Base-by-base conservation (phyloP, 129 eudicot species). In the Helichrysum umbraculigerum region DNA sequence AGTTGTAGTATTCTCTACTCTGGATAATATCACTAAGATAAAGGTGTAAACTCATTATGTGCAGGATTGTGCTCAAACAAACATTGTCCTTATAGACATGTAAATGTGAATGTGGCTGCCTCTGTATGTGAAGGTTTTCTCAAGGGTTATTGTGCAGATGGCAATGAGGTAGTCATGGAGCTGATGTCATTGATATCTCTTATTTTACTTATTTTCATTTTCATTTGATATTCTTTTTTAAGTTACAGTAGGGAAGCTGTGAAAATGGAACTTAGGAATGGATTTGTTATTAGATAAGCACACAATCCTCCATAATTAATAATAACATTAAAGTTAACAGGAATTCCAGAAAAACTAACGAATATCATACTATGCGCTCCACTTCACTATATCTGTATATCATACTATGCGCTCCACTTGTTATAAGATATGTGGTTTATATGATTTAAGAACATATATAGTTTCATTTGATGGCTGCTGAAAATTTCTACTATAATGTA, bases 101-200 rank as follows among this genome's bases (percentile, higher is more conserved):
- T 94, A 25, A 89, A 81, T 73, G 96, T 94, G 81, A 82, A 89
- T 84, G 83, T 93, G 41, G 87, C 83, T 65, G 88, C 98, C 12
- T 69, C 91, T 37, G 69, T 86, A 37, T 94, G 98, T 84, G 96
- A 88, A 85, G 91, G 88, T 82, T 94, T 94, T 78, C 91, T 94
- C 78, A 89, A 85, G 86, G 98, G 98, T 67, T 91, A 81, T 76
- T 94, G 98, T 84, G 96, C 96, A 64, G 96, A 89, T 84, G 96
- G 98, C 75, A 83, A 94, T 78, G 93, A 94, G 98, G 98, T 94
- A 94, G 86, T 85, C 29, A 78, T 79, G 87, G 78, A 76, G 77
- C 63, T 68, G 84, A 74, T 67, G 61, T 66, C 70, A 29, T 56
- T 54, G 50, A 72, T 52, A 47, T 73, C 32, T 73, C 83, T 56